A percentile compares a stretch with the other conserved stretches of the same genome.
Evolutionary conservation across 164 flowering plant species (phyloP).

Genomic region (Protea cynaroides): DNA sequence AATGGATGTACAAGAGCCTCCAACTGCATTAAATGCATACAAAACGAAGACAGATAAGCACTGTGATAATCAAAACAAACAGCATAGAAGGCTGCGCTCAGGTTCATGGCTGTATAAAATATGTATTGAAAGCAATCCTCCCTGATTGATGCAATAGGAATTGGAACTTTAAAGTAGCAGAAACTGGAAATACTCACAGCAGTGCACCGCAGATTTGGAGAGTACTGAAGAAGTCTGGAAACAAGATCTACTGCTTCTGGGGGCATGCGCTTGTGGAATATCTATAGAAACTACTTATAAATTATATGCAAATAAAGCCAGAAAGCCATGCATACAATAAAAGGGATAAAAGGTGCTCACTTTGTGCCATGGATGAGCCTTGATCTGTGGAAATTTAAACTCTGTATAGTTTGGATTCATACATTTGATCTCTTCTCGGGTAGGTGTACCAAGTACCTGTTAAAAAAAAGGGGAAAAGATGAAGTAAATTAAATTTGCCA

Average conservation of each 20-base stretch:
- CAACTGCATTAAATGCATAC: conserved; percentile 19
- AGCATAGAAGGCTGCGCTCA: background rate
- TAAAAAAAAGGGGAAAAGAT: background rate
- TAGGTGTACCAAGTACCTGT: conserved; percentile 70
- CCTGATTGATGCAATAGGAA: background rate
- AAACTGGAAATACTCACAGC: conserved; percentile 43
- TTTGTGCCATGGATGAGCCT: conserved; percentile 75
- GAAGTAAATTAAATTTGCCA: background rate
- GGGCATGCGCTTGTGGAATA: conserved; percentile 67
- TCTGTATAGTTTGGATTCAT: conserved; percentile 79
- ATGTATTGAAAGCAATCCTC: background rate
- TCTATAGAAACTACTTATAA: conserved; percentile 20
- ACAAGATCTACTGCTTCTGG: conserved; percentile 74
- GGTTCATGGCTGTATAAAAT: background rate
- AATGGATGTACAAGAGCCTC: conserved; percentile 31
- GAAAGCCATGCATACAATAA: background rate
- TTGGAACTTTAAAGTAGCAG: too few relatives aligned
- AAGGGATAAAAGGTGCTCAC: conserved; percentile 23
- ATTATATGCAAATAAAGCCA: background rate
- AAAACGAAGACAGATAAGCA: background rate
- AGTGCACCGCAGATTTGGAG: conserved; percentile 56
- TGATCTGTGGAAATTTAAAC: conserved; percentile 64
- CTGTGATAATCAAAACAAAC: background rate
- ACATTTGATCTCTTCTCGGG: conserved; percentile 77
- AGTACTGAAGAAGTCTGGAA: conserved; percentile 69